Percentiles rank a stretch among this genome's conserved stretches.
These are phyloP conservation scores for Pochonia chlamydosporia DNA, from an alignment of 2,329 filamentous ascomycete genomes.

Conservation along the genomic window DNA sequence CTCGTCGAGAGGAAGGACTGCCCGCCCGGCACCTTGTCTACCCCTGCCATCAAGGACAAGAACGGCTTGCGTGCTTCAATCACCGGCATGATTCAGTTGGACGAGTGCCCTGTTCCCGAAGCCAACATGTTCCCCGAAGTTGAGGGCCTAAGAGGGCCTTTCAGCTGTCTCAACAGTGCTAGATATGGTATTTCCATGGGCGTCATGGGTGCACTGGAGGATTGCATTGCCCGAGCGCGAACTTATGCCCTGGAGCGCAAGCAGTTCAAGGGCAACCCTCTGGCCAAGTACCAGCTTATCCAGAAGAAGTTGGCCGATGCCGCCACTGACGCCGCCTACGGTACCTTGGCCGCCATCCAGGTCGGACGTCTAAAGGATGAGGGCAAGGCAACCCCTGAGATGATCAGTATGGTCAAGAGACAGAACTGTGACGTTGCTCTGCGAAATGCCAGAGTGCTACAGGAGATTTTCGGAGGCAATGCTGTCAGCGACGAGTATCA, in stretches of 20 bases:
- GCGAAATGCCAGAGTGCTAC: constrained; percentile 69
- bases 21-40: constrained; percentile 83
- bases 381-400: constrained; percentile 82
- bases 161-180: constrained; percentile 90
- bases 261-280: constrained; percentile 93
- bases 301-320: constrained; percentile 98
- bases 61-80: constrained; percentile 88
- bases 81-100: constrained; percentile 96
- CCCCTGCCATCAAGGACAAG: constrained; percentile 90
- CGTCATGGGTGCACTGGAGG: constrained; percentile 88
- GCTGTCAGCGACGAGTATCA: constrained; percentile 97
- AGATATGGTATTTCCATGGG: constrained; percentile 92
- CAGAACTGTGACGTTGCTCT: constrained; percentile 95
- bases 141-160: constrained; percentile 82
- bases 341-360: constrained; percentile 83
- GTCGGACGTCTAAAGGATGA: constrained; percentile 90
- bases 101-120: constrained; percentile 79
- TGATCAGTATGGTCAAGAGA: constrained; percentile 95
- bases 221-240: constrained; percentile 75
- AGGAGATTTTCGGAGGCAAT: constrained; percentile 96
- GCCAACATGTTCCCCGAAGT: constrained; percentile 92
- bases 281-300: constrained; percentile 93
- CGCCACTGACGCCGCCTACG: constrained; percentile 82
- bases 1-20: constrained; percentile 80
- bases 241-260: constrained; percentile 87